Evolutionary conservation across 2,329 filamentous ascomycete species (phyloP).

Genomic region (Fusarium graminum): DNA sequence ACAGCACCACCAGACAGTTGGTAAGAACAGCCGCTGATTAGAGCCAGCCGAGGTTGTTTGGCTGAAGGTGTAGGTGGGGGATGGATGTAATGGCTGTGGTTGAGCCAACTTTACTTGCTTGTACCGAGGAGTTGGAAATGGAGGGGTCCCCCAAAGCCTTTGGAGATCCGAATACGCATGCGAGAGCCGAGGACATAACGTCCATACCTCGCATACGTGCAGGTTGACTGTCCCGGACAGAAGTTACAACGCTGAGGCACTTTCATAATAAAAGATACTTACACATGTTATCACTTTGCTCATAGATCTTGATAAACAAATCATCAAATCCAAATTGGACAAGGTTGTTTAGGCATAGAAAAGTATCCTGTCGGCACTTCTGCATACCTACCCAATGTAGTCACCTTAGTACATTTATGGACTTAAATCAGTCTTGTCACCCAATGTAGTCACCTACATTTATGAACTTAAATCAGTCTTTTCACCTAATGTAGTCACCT

Average conservation of each 20-base stretch:
- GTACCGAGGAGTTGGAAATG: conserved; percentile 41
- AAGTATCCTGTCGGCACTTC: too few relatives aligned
- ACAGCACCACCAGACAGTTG: background rate
- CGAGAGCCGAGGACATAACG: conserved; percentile 27
- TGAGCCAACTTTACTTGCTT: conserved; percentile 8
- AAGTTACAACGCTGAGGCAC: too few relatives aligned
- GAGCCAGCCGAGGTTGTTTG: conserved; percentile 45
- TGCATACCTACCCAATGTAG: too few relatives aligned
- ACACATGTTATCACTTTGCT: background rate
- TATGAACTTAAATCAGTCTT: too few relatives aligned
- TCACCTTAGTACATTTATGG: too few relatives aligned
- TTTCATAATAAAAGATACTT: too few relatives aligned
- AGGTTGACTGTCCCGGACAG: too few relatives aligned
- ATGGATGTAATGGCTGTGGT: conserved; percentile 29
- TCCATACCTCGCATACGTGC: background rate
- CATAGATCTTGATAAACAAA: background rate
- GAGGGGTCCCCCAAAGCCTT: conserved; percentile 28
- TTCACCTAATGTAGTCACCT: too few relatives aligned
- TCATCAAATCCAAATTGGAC: too few relatives aligned
- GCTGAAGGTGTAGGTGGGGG: conserved; percentile 22
- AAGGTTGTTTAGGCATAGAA: too few relatives aligned
- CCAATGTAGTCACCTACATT: too few relatives aligned
- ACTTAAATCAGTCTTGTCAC: too few relatives aligned
- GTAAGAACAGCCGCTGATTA: background rate
- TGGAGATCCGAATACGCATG: conserved; percentile 25